Percentiles rank a stretch among this genome's conserved stretches.
Conservation (phyloP, 1,284 basidiomycete species). For the Cryptococcus hybrid region DNA sequence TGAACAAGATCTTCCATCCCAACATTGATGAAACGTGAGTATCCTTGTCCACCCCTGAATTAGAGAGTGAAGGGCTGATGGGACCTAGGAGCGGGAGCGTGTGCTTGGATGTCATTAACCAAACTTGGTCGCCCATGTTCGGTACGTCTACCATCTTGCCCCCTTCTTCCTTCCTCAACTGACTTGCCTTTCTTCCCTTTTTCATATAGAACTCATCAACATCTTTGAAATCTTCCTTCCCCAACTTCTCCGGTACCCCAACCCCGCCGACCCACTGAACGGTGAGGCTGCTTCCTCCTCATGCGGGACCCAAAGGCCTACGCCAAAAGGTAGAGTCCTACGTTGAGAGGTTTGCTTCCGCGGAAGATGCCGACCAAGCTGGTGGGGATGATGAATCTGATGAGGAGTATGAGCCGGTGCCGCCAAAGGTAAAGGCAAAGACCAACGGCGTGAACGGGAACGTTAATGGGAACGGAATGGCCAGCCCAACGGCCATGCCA, state of each 20-base stretch:
- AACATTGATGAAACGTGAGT: constrained; percentile 93
- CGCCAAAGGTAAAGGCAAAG: constrained; percentile 8
- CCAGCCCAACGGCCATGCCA: constrained; percentile 48
- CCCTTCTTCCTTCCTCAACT: neutral
- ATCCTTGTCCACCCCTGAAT: constrained; percentile 10
- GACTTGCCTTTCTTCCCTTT: too few relatives aligned
- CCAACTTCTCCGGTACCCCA: constrained; percentile 94
- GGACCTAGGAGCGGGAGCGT: constrained; percentile 80
- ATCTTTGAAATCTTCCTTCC: constrained; percentile 99
- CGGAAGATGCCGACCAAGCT: constrained; percentile 49
- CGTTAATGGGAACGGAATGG: constrained; percentile 15
- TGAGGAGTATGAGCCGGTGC: constrained; percentile 36
- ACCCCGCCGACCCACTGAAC: constrained; percentile 95
- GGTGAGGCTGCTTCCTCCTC: constrained; percentile 91
- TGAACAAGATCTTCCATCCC: constrained; percentile 99
- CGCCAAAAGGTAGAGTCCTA: constrained; percentile 79
- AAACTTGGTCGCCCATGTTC: constrained; percentile 99
- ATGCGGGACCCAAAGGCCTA: constrained; percentile 97
- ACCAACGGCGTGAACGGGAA: constrained; percentile 13
- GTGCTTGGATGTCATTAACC: constrained; percentile 94
- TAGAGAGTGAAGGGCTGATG: constrained; percentile 1
- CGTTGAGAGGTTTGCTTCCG: constrained; percentile 52
- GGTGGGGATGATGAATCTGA: constrained; percentile 47
- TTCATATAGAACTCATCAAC: constrained; percentile 86
- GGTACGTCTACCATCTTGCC: constrained; percentile 57